Evolutionary conservation across 768 basidiomycete species (phyloP).

Genomic region (Atractiella rhizophila): DNA sequence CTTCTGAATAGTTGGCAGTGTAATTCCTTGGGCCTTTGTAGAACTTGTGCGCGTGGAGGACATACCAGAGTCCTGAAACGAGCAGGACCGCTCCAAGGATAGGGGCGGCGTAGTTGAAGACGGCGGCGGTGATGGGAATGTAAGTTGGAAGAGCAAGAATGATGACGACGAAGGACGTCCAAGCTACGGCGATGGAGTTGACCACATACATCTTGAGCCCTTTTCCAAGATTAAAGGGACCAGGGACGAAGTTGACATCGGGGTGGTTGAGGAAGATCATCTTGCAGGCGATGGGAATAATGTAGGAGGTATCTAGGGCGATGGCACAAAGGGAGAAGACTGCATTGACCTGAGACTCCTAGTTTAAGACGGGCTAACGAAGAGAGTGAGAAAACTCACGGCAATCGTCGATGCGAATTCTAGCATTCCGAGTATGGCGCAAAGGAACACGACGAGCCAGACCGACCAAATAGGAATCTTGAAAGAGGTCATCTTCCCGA

Average conservation of each 20-base stretch:
- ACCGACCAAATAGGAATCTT: slow-evolving; percentile 32
- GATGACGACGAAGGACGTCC: slow-evolving; percentile 20
- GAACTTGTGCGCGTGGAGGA: no score
- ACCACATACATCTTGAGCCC: slow-evolving; percentile 3
- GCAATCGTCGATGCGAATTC: slow-evolving; percentile 13
- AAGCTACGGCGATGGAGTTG: slow-evolving; percentile 15
- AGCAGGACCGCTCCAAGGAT: no score
- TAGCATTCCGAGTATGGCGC: background rate
- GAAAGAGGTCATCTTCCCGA: slow-evolving; percentile 42
- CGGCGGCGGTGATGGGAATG: no score
- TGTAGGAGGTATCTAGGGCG: slow-evolving; percentile 12
- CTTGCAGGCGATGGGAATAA: slow-evolving; percentile 13
- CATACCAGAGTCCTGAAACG: no score
- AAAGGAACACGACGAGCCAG: slow-evolving; percentile 15
- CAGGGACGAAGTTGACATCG: slow-evolving; percentile 17
- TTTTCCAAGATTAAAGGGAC: slow-evolving; percentile 20
- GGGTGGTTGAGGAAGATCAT: slow-evolving; percentile 15
- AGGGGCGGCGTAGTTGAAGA: no score
- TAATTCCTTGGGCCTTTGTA: no score
- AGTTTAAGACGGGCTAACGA: background rate
- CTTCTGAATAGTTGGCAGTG: no score
- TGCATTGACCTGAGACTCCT: background rate
- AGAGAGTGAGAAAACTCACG: slow-evolving; percentile 2
- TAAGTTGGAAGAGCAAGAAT: no score
- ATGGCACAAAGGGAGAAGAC: slow-evolving; percentile 14